Percentiles rank a stretch among this genome's conserved stretches.
Evolutionary conservation across 1,284 basidiomycete species (phyloP).

Genomic region (Ceratobasidium sp.): DNA sequence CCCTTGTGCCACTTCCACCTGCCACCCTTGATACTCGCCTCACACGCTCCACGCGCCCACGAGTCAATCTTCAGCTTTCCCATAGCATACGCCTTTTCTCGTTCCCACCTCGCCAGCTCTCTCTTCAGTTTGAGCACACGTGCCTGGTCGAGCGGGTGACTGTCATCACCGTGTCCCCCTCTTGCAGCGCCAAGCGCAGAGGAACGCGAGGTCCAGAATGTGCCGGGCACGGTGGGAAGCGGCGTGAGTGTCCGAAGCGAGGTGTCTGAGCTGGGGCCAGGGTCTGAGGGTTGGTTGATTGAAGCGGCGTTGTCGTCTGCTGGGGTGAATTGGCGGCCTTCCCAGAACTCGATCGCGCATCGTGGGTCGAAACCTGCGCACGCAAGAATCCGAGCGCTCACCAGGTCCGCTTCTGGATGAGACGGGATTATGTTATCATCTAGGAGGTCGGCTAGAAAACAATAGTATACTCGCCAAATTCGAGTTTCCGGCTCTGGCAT

Average conservation of each 20-base stretch:
- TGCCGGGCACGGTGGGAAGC: constrained; percentile 34
- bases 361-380: constrained; percentile 87
- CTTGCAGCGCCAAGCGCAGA: constrained; percentile 12
- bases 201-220: constrained; percentile 31
- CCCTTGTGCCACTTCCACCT: constrained; percentile 12
- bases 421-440: constrained; percentile 71
- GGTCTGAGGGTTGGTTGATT: neutral
- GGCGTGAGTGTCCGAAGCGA: constrained; percentile 30
- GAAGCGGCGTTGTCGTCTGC: constrained; percentile 48
- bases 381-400: constrained; percentile 85
- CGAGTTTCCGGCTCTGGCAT: constrained; percentile 55
- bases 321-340: constrained; percentile 58
- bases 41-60: constrained; percentile 36
- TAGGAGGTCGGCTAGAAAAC: constrained; percentile 68
- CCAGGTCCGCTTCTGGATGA: constrained; percentile 79
- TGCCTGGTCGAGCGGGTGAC: constrained; percentile 72
- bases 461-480: constrained; percentile 35
- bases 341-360: constrained; percentile 78
- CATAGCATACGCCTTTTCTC: constrained; percentile 56
- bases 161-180: constrained; percentile 47
- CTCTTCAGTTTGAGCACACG: constrained; percentile 67
- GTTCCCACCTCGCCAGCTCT: constrained; percentile 76
- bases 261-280: constrained; percentile 48
- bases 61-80: constrained; percentile 40
- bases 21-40: constrained; percentile 25